Conservation (phyloP, 2,329 filamentous ascomycete genomes). For the Aspergillus novofumigatus region DNA sequence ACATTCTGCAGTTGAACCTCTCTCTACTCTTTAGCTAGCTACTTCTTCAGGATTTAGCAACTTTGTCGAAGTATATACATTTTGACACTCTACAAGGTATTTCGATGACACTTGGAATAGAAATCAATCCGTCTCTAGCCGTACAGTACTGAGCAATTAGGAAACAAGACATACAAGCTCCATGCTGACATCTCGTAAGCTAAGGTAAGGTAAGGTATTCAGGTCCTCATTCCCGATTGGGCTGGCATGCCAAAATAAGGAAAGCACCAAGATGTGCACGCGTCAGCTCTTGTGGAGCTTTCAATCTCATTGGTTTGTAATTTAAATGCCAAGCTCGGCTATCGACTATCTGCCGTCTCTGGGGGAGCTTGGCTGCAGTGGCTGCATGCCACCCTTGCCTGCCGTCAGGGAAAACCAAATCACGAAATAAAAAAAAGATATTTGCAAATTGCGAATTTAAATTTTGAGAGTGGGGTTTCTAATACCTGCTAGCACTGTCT, state of each 20-base stretch:
- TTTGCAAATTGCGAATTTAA: neutral
- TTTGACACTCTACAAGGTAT: neutral
- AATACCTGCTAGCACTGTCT: neutral
- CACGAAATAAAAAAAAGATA: neutral
- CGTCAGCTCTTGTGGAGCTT: slow-evolving; percentile 29
- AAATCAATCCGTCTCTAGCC: too few relatives aligned
- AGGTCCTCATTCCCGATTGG: slow-evolving; percentile 4
- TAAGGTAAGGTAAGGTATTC: neutral
- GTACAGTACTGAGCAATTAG: neutral
- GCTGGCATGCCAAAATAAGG: slow-evolving; percentile 1
- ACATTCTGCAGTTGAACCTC: neutral
- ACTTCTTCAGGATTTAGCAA: neutral
- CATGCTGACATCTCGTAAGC: slow-evolving; percentile 2
- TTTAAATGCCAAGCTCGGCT: slow-evolving; percentile 33
- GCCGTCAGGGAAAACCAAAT: neutral
- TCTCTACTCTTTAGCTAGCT: neutral
- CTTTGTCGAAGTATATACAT: neutral
- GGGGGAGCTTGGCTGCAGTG: slow-evolving; percentile 2
- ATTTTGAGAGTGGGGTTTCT: neutral
- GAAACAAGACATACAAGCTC: slow-evolving; percentile 1
- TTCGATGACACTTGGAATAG: neutral
- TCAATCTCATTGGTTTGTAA: slow-evolving; percentile 26
- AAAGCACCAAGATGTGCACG: slow-evolving; percentile 27
- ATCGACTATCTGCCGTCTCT: slow-evolving; percentile 38
- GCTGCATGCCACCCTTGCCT: neutral